Evolutionary conservation across 78 protist species (phyloP).

Genomic region (Tieghemostelium lacteum): DNA sequence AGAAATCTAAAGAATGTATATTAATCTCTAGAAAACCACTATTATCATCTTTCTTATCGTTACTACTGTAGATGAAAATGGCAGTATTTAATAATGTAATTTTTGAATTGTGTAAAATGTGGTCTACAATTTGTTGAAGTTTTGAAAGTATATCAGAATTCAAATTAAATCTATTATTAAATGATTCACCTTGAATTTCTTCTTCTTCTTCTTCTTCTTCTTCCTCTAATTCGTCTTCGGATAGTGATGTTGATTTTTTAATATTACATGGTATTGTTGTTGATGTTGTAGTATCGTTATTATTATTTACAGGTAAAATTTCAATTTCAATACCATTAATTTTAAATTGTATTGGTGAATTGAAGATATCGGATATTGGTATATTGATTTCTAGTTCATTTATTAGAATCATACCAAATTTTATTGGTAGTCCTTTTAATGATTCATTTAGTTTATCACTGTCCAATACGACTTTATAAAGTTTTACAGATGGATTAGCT

Average conservation of each 20-base stretch:
- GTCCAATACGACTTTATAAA: conserved; percentile 34
- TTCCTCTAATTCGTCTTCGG: neutral
- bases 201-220: conserved; percentile 8
- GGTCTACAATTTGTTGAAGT: neutral
- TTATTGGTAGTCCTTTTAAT: conserved; percentile 32
- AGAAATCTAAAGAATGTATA: neutral
- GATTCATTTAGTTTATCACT: conserved; percentile 1
- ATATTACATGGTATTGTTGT: neutral
- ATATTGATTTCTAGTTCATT: conserved; percentile 13
- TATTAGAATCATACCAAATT: conserved; percentile 13
- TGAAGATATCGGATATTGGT: conserved; percentile 24
- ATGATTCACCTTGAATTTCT: neutral
- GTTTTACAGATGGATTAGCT: neutral
- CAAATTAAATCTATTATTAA: neutral
- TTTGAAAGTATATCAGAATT: neutral
- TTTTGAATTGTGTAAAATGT: neutral
- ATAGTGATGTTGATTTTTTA: neutral
- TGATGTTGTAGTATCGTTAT: neutral
- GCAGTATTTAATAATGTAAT: neutral
- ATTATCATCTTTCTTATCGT: neutral
- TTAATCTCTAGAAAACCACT: neutral
- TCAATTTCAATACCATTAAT: conserved; percentile 41
- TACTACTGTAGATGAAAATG: neutral
- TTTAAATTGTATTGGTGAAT: neutral
- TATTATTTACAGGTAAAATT: conserved; percentile 1